These are phyloP conservation scores for Naganishia vaughanmartiniae DNA, from an alignment of 768 basidiomycete genomes.

Conservation along the genomic window DNA sequence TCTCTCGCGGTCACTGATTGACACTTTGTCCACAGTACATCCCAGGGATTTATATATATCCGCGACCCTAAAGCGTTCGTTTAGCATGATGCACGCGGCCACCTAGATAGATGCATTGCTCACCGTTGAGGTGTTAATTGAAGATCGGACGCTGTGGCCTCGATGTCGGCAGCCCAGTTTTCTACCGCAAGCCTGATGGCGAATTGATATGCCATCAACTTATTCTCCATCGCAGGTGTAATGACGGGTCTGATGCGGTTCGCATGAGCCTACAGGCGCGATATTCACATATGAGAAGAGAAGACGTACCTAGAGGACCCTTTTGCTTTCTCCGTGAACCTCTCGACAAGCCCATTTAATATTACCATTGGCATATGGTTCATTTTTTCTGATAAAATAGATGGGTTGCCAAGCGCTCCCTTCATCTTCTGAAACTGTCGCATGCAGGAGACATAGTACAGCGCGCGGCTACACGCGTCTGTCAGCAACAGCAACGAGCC, in stretches of 20 bases:
- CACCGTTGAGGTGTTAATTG: conserved; percentile 66
- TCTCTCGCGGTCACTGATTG: conserved; percentile 64
- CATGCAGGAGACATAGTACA: conserved; percentile 80
- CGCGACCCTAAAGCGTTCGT: conserved; percentile 56
- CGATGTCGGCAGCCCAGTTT: conserved; percentile 69
- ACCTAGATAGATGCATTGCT: conserved; percentile 45
- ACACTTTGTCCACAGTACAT: conserved; percentile 66
- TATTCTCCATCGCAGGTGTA: conserved; percentile 70
- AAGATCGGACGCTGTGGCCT: conserved; percentile 69
- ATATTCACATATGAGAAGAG: not conserved
- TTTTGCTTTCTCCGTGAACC: conserved; percentile 75
- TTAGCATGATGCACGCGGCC: not conserved
- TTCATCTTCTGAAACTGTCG: conserved; percentile 63
- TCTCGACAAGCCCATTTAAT: conserved; percentile 68
- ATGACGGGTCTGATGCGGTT: conserved; percentile 53
- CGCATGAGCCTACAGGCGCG: not conserved
- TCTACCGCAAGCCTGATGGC: conserved; percentile 77
- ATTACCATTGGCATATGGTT: conserved; percentile 63
- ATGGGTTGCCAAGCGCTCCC: conserved; percentile 54
- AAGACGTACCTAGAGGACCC: conserved; percentile 63
- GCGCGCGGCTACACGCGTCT: conserved; percentile 61
- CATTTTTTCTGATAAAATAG: conserved; percentile 62
- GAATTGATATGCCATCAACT: conserved; percentile 73
- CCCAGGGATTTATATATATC: conserved; percentile 76
- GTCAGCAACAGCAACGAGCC: conserved; percentile 2